Base-by-base conservation (phyloP, 345 rosid genomes). In the Sisymbrium irio region DNA sequence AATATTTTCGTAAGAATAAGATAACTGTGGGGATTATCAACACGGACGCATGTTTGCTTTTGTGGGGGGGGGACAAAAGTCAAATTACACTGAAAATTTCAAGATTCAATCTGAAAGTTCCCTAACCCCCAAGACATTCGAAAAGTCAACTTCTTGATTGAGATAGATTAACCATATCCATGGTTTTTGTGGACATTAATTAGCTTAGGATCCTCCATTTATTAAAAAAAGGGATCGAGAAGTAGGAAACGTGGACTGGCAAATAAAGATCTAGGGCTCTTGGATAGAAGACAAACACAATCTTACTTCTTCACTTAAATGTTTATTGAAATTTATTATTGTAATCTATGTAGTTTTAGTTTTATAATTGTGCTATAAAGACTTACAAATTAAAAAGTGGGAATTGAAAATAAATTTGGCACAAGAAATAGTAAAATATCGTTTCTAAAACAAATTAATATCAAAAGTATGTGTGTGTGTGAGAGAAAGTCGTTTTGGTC, bases 31-130 rank as follows among this genome's bases (percentile, higher is more conserved):
- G 72, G 67, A 46, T 67, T 58, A 68, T 75, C 63, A 75, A 75
- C 20, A 62, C 56, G 69, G 37, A 33, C 64, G 79, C 69, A 75
- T 75, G 79, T 75, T 68, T 68, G 64, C 64, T 69, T 61, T 62
- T 51, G 63, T 75, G 36, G 55, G 54, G 37, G 69, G 72, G 47
- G 69, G 72, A 46, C 74, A 67, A 61, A 75, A 68, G 74, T 75
- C 74, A 61, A 68, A 47, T 47, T 72, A 61, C 56, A 62, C 70
- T 51, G 63, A 53, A 75, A 62, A 19, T 46, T 49, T 47, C 45
- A 37, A 66, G 37, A 74, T 66, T 67, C 67, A 66, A 19, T 61
- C 0, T 27, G 6, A 15, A 75, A 60, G 69, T 68, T 54, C 65
- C 68, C 74, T 62, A 42, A 76, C 35, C 46, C 47, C 14, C 44